Evolutionary conservation across 805 yeast genomes (phyloP), one percentile per base, ranked within the genome.

Genomic region (Pichia pseudocactophila): DNA sequence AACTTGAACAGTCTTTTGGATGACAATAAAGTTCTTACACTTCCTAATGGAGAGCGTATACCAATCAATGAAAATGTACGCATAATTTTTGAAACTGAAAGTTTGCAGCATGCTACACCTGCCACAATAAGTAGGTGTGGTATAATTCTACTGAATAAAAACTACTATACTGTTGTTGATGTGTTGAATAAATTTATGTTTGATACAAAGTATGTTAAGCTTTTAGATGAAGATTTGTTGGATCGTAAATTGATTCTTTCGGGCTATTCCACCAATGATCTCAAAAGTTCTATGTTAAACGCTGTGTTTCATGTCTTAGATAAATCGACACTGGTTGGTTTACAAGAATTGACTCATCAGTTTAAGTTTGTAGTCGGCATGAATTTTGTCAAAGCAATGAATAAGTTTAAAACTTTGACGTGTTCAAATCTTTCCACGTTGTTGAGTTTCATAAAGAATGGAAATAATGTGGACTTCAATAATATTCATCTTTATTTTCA

Each of bases 101-200:
- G 60, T 36, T 59, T 90, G 40, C 57, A 63, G 2, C 65, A 73
- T 50, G 83, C 95, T 0, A 90, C 97, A 0, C 86, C 86, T 0
- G 97, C 97, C 0, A 90, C 97, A 0, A 73, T 90, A 19, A 85
- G 92, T 59, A 73, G 97, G 57, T 89, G 97, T 68, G 96, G 95
- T 3, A 78, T 90, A 73, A 66, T 89, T 1, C 83, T 88, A 80
- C 63, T 85, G 50, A 79, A 77, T n/a, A 51, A 54, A 2, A 25
- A 40, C 2, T 22, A 55, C 9, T 47, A 47, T 35, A 37, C 25
- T n/a, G 9, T 36, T 7, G 30, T 30, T 15, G 49, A 45, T 20
- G 15, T 49, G 18, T 49, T 50, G 16, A 27, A 39, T 6, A 43
- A 46, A 7, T 30, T 40, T 17, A 12, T 57, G 3, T 36, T 34